These are phyloP conservation scores for Catunica adiposa DNA, from an alignment of 2,329 filamentous ascomycete species.

Conservation along the genomic window DNA sequence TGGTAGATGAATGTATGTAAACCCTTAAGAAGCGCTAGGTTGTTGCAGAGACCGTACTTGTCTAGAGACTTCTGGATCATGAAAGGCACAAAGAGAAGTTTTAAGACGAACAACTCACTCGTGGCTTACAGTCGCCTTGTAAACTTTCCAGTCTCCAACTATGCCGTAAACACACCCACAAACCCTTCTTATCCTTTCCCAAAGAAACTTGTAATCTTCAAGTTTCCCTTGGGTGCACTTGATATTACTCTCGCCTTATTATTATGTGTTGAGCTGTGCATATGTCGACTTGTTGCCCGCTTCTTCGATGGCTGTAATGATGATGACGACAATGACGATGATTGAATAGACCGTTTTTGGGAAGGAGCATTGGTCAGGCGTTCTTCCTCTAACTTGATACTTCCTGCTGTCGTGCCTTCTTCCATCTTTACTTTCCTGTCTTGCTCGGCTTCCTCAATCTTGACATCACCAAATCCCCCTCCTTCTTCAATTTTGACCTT, in stretches of 20 bases:
- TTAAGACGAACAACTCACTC: not conserved
- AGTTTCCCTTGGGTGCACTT: not conserved
- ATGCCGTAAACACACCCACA: too few relatives aligned
- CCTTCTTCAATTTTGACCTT: too few relatives aligned
- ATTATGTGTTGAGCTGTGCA: not conserved
- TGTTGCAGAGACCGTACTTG: too few relatives aligned
- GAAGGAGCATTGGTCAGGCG: not conserved
- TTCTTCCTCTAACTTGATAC: not conserved
- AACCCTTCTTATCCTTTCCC: not conserved
- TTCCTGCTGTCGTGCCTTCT: not conserved
- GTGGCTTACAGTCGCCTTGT: not conserved
- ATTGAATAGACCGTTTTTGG: too few relatives aligned
- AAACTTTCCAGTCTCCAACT: not conserved
- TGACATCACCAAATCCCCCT: too few relatives aligned
- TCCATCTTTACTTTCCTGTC: too few relatives aligned
- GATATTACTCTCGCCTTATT: constrained; percentile 9
- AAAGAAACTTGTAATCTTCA: constrained; percentile 13
- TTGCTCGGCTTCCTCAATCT: too few relatives aligned
- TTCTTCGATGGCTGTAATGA: not conserved
- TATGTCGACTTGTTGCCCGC: not conserved
- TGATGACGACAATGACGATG: too few relatives aligned
- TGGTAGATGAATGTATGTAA: too few relatives aligned
- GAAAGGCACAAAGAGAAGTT: not conserved
- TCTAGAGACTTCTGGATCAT: too few relatives aligned
- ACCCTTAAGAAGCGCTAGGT: too few relatives aligned